Base-by-base conservation (phyloP, 2,329 filamentous ascomycete species). In the Ceratocystis variospora region DNA sequence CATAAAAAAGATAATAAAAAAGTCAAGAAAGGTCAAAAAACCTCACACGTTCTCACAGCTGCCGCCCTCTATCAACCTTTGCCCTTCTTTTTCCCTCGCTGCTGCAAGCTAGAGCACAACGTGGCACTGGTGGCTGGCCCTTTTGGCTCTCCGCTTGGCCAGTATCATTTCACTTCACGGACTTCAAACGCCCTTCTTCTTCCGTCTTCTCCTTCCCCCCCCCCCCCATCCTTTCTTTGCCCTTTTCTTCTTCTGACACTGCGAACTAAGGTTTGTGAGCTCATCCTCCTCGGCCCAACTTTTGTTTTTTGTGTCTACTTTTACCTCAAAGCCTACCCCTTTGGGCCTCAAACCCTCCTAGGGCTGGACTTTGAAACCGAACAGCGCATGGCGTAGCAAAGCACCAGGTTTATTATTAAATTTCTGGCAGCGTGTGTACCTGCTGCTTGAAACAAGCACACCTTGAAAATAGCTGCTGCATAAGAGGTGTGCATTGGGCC, bases 351-450 rank as follows among this genome's bases (percentile, higher is more conserved):
- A 59, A 59, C 53, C 10, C 7, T 31, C 22, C 28, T 59, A 59
- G 53, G 53, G 53, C 53, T 59, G 17, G 53, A 59, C 28, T 59
- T 59, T 33, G 53, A 59, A 59, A 59, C 53, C 1, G 53, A 17
- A 59, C 53, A 59, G 15, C 53, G 15, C 53, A 59, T 59, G 53
- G 53, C 53, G 53, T 59, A 59, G 53, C 53, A 59, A 59, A 31
- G 28, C 53, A 31, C 5, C 53, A 59, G 53, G 25, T 59, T 59
- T 59, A 33, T 59, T 59, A 31, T 33, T 59, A 33, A 31, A 25
- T 12, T 33, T 7, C 5, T 33, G 48, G 48, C 3, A 5, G 53
- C 5, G 25, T 59, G 28, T 59, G n/a, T 31, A 25, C 17, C 25
- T n/a, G 28, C n/a, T 37, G 25, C 17, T 59, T 59, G 53, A 59